These are phyloP conservation scores for Fistulifera solaris DNA, from an alignment of 108 stramenopile species.

Conservation along the genomic window DNA sequence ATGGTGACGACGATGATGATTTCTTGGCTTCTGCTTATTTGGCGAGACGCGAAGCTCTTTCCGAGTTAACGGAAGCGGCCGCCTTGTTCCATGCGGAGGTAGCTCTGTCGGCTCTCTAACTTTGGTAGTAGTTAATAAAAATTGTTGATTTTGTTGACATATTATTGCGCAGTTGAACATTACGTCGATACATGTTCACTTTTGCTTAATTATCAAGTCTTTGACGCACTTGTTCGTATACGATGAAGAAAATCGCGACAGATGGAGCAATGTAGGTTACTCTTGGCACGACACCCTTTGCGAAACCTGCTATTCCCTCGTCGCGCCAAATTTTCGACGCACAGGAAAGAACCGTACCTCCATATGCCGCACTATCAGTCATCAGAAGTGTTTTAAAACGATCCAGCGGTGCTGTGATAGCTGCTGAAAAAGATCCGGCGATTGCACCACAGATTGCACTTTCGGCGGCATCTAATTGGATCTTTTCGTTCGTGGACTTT, in stretches of 20 bases:
- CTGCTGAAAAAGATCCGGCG: conserved; percentile 68
- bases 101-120: too few species aligned
- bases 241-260: conserved; percentile 75
- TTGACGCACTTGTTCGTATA: conserved; percentile 68
- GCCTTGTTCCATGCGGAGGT: too few species aligned
- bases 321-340: conserved; percentile 44
- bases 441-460: conserved; percentile 67
- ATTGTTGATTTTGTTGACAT: too few species aligned
- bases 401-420: conserved; percentile 66
- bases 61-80: too few species aligned
- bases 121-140: too few species aligned
- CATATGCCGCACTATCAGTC: conserved; percentile 60
- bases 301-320: conserved; percentile 55
- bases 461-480: conserved; percentile 49
- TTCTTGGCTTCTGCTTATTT: too few species aligned
- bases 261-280: conserved; percentile 74
- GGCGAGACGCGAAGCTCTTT: too few species aligned
- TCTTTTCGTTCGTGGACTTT: neutral
- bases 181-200: neutral
- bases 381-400: conserved; percentile 71
- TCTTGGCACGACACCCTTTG: conserved; percentile 54
- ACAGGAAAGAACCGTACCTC: conserved; percentile 42
- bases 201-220: conserved; percentile 3
- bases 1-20: too few species aligned
- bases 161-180: neutral